These are phyloP conservation scores for Pythium diclinum DNA, from an alignment of 352 stramenopile genomes.

Conservation along the genomic window DNA sequence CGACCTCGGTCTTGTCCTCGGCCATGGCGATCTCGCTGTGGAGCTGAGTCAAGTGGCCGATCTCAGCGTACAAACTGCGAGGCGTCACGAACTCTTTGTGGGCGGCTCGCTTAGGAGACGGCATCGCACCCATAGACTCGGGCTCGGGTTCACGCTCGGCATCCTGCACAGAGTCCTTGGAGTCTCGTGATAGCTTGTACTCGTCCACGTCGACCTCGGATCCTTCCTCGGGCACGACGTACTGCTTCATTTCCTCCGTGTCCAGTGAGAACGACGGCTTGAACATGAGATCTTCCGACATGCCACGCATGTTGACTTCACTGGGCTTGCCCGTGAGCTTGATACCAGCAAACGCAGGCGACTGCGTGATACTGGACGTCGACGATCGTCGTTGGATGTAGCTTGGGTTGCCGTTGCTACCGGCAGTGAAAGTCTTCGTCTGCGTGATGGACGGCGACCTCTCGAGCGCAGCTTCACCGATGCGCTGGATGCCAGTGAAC, in stretches of 20 bases:
- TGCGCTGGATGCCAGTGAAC: slow-evolving; percentile 13
- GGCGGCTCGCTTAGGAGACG: background rate
- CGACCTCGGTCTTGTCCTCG: slow-evolving; percentile 12
- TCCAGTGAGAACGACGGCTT: slow-evolving; percentile 15
- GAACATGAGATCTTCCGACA: slow-evolving; percentile 21
- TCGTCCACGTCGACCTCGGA: slow-evolving; percentile 7
- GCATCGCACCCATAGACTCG: background rate
- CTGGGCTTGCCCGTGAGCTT: slow-evolving; percentile 11
- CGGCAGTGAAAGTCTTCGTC: slow-evolving; percentile 6
- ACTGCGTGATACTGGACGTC: background rate
- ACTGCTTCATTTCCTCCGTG: slow-evolving; percentile 6
- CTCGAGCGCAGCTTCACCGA: slow-evolving; percentile 8
- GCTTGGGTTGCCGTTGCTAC: slow-evolving; percentile 1
- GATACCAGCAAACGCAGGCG: slow-evolving; percentile 12
- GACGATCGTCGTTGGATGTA: background rate
- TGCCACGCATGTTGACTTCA: background rate
- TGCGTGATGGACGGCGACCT: slow-evolving; percentile 10
- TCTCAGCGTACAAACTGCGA: slow-evolving; percentile 22
- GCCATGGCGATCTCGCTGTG: slow-evolving; percentile 16
- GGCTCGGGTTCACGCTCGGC: slow-evolving; percentile 7
- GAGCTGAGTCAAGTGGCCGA: slow-evolving; percentile 20
- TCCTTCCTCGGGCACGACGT: slow-evolving; percentile 9
- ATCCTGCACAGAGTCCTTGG: slow-evolving; percentile 1
- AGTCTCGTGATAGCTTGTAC: slow-evolving; percentile 1
- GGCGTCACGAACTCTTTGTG: slow-evolving; percentile 11